Evolutionary conservation across 2,329 filamentous ascomycete species (phyloP).

Genomic region (Hymenoscyphus infarciens): DNA sequence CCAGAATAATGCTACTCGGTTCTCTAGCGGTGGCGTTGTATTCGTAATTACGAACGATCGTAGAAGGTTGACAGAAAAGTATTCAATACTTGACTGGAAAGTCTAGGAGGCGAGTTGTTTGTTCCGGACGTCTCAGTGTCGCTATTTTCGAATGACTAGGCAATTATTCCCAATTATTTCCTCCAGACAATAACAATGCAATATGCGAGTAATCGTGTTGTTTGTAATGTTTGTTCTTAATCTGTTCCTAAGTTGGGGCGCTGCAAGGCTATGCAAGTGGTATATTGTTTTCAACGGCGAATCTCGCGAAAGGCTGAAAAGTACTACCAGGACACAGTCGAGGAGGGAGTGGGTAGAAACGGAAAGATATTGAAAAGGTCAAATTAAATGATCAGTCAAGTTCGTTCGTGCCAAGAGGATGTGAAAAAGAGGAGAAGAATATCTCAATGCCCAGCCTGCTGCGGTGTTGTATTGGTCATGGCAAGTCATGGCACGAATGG

Average conservation of each 20-base stretch:
- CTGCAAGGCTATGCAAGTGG: neutral
- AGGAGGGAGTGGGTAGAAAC: slow-evolving; percentile 1
- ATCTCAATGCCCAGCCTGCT: neutral
- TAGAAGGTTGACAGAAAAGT: neutral
- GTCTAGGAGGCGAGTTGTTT: neutral
- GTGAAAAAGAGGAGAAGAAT: slow-evolving; percentile 1
- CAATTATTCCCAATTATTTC: neutral
- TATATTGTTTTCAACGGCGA: neutral
- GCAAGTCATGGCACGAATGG: slow-evolving; percentile 1
- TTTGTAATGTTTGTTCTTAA: neutral
- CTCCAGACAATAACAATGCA: neutral
- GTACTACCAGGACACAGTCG: neutral
- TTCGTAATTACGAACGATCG: neutral
- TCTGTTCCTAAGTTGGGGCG: neutral
- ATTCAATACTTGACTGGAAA: slow-evolving; percentile 1
- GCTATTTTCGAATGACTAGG: neutral
- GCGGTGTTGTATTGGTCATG: slow-evolving; percentile 1
- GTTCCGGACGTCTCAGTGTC: neutral
- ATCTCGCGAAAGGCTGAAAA: neutral
- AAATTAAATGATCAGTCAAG: neutral
- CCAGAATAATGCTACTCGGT: neutral
- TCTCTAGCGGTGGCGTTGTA: neutral
- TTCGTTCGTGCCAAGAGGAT: neutral
- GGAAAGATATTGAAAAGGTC: neutral
- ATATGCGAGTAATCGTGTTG: neutral